phyloP scores from a whole-genome alignment of 352 stramenopile genomes.

The Thraustochytrium striatum region DNA sequence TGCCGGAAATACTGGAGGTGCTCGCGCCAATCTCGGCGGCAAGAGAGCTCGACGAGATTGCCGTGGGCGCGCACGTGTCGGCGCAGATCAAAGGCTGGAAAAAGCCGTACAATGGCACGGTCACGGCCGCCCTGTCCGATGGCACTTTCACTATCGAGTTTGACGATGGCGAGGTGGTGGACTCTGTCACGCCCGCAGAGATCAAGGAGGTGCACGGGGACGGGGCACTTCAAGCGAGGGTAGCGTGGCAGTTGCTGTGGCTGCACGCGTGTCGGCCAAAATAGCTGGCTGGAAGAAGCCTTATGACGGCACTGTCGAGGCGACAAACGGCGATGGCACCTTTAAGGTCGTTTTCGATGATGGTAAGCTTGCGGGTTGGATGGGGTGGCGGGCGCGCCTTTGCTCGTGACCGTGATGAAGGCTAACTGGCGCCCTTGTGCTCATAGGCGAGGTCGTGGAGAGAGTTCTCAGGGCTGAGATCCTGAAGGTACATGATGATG shows the following conservation, averaged over 20 bases:
- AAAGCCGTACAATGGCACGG: conserved; percentile 16
- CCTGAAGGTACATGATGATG: not conserved
- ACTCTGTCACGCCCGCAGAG: not conserved
- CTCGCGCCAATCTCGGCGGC: not conserved
- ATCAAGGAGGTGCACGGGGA: not conserved
- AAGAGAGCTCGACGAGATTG: not conserved
- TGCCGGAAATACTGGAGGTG: not conserved
- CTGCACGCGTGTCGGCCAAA: conserved; percentile 9
- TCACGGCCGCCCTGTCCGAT: not conserved
- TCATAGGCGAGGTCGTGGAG: not conserved
- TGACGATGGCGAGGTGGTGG: conserved; percentile 20
- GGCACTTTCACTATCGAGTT: conserved; percentile 14
- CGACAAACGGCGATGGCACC: not conserved
- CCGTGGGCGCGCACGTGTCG: not conserved
- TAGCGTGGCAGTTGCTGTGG: not conserved
- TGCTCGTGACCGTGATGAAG: not conserved
- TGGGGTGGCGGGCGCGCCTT: not conserved
- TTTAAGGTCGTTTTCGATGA: conserved; percentile 5
- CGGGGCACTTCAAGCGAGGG: not conserved
- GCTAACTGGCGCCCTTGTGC: not conserved
- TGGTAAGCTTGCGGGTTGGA: not conserved
- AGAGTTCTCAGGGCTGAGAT: not conserved
- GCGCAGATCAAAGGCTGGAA: conserved; percentile 19
- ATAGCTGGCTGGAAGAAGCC: conserved; percentile 17
- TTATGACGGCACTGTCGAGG: not conserved